Percentiles rank a stretch among this genome's conserved stretches.
phyloP scores from a whole-genome alignment of 768 basidiomycete genomes.

The Mrakia blollopis region DNA sequence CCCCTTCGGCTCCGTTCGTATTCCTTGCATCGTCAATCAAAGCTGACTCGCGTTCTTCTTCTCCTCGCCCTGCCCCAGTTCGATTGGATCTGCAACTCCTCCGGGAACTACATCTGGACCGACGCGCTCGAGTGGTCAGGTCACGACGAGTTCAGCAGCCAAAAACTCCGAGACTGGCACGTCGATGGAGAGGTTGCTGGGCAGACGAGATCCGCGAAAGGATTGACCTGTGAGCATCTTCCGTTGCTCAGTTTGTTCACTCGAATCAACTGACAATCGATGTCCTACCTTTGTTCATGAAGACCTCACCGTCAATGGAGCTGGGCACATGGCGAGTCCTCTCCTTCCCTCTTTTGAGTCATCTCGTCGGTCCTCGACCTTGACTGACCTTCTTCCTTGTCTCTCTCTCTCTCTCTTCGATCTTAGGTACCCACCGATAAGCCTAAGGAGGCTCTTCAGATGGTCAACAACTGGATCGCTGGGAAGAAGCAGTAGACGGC shows the following conservation, averaged over 20 bases:
- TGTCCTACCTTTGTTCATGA: no score
- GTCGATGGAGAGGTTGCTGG: constrained; percentile 57
- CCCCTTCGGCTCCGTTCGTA: neutral
- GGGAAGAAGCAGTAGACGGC: constrained; percentile 25
- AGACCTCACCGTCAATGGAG: constrained; percentile 26
- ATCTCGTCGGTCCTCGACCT: neutral
- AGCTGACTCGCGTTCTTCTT: constrained; percentile 14
- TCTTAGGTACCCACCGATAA: constrained; percentile 57
- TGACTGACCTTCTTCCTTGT: neutral
- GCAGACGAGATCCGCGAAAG: constrained; percentile 53
- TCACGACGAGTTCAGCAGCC: constrained; percentile 50
- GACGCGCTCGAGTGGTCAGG: constrained; percentile 70
- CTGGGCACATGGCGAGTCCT: constrained; percentile 14
- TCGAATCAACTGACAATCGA: neutral
- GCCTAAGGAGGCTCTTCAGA: constrained; percentile 58
- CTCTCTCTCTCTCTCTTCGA: neutral
- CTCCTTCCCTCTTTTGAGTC: no score
- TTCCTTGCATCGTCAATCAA: neutral
- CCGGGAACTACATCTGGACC: constrained; percentile 72
- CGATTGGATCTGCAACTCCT: constrained; percentile 29
- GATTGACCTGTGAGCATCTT: constrained; percentile 49
- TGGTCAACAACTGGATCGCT: constrained; percentile 63
- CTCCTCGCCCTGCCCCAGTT: constrained; percentile 1
- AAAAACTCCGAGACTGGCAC: constrained; percentile 54
- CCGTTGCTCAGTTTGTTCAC: neutral